Percentiles rank a stretch among this genome's conserved stretches.
Conservation (phyloP, 768 basidiomycete species). For the Collybia mongolica region DNA sequence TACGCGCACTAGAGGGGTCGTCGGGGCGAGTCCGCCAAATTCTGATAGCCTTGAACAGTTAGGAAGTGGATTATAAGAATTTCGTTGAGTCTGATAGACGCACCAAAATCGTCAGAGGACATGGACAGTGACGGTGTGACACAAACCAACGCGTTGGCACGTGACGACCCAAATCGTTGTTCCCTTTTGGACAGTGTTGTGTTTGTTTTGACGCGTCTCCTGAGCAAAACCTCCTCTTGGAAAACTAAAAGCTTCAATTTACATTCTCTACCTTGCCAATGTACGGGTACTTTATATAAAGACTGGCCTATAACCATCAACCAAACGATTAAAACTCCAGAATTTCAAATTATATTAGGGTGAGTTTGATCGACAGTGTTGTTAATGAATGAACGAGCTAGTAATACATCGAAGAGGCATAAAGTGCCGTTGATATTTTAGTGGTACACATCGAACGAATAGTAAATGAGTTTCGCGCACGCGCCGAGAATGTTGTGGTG, state of each 20-base stretch:
- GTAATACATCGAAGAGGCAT: background rate
- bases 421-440: background rate
- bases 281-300: no score
- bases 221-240: no score
- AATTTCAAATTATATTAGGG: no score
- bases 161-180: conserved; percentile 4
- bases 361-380: background rate
- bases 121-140: conserved; percentile 12
- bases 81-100: background rate
- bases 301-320: no score
- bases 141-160: conserved; percentile 18
- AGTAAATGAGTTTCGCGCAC: background rate
- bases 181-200: no score
- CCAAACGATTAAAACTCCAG: no score
- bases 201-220: no score
- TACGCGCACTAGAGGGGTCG: conserved; percentile 4
- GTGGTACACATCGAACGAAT: background rate
- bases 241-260: no score
- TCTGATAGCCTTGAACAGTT: background rate
- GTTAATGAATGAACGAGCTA: background rate
- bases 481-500: background rate
- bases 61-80: no score
- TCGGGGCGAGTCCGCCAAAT: conserved; percentile 13
- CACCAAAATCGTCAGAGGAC: conserved; percentile 19
- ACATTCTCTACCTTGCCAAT: no score